phyloP scores from a whole-genome alignment of 768 basidiomycete species.

The Naematelia aurantialba region DNA sequence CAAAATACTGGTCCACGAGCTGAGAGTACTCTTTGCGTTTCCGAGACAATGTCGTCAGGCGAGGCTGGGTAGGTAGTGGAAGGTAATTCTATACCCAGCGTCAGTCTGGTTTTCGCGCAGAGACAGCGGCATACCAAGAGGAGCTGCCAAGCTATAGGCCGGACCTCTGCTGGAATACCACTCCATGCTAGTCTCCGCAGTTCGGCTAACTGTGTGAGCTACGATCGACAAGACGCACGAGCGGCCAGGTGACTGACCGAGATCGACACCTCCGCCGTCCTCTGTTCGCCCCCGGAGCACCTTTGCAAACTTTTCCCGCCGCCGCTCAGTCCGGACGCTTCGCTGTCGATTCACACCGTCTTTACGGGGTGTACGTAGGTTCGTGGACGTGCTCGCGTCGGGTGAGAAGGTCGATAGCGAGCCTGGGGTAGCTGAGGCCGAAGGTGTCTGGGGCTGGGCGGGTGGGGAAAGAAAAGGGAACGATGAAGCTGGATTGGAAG shows the following conservation, averaged over 20 bases:
- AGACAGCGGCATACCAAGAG: constrained; percentile 65
- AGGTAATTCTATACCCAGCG: constrained; percentile 70
- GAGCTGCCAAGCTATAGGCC: constrained; percentile 90
- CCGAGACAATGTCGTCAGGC: constrained; percentile 70
- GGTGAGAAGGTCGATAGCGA: neutral
- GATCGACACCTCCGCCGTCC: constrained; percentile 58
- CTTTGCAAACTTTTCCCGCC: constrained; percentile 44
- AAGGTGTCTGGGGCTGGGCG: constrained; percentile 59
- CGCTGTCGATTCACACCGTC: constrained; percentile 30
- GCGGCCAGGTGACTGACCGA: constrained; percentile 58
- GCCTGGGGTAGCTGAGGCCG: constrained; percentile 44
- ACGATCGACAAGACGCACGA: neutral
- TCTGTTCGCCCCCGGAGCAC: constrained; percentile 35
- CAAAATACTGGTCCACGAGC: constrained; percentile 83
- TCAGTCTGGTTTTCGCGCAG: constrained; percentile 1
- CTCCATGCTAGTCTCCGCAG: constrained; percentile 91
- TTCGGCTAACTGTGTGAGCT: constrained; percentile 57
- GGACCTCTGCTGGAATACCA: constrained; percentile 79
- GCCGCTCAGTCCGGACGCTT: constrained; percentile 46
- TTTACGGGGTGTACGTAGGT: constrained; percentile 10
- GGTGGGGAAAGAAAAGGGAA: constrained; percentile 46
- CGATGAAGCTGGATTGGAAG: constrained; percentile 23
- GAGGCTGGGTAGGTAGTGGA: constrained; percentile 73
- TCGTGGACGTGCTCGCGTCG: constrained; percentile 1
- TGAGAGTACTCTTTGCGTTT: constrained; percentile 90